Base-by-base conservation (phyloP, 768 basidiomycete genomes). In the Lyophyllum atratum region DNA sequence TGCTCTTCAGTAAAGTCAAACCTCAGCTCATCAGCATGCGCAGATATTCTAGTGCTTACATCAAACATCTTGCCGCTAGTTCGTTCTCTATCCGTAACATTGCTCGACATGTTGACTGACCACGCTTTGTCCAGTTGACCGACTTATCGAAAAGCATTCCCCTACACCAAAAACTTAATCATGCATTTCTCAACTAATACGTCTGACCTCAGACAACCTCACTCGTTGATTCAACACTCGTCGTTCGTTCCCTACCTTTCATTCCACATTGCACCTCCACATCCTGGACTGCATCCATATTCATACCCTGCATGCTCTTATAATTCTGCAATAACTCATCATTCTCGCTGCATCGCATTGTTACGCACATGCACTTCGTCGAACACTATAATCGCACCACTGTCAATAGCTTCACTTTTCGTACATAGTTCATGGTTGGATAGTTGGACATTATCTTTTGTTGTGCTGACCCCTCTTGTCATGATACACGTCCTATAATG, bases 1-100 rank as follows among this genome's bases (percentile, higher is more conserved):
- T 70, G 11, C 71, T 95, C 31, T 82, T 87, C 60, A 76, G 68
- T 58, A 79, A 80, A 62, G 84, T 93, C 28, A 80, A 82, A 34
- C 84, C 87, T 19, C 84, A 92, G 59, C 76, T 95, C 24, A 75
- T 77, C 29, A 84, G 73, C 68, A 88, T 94, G 80, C 85, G 88
- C 50, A 80, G 83, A 64, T 85, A 85, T 65, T 85, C 89, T 25
- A 85, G 84, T 59, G 80, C 84, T 22, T 88, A 90, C 70, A 88
- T 82, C 74, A 92, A 91, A 73, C 92, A 94, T 66, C 81, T 95
- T 49, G 79, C 81, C 50, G 85, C 92, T 40, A 92, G 92, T 93
- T 70, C 59, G 92, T 70, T 33, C 48, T 49, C 42, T 47, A 55
- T n/a, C 4, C 21, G 6, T 17, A n/a, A 24, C 33, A 29, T 50